A percentile compares a stretch with the other conserved stretches of the same genome.
phyloP scores from a whole-genome alignment of 1,139 yeast genomes.

The Saccharomyces pastorianus region DNA sequence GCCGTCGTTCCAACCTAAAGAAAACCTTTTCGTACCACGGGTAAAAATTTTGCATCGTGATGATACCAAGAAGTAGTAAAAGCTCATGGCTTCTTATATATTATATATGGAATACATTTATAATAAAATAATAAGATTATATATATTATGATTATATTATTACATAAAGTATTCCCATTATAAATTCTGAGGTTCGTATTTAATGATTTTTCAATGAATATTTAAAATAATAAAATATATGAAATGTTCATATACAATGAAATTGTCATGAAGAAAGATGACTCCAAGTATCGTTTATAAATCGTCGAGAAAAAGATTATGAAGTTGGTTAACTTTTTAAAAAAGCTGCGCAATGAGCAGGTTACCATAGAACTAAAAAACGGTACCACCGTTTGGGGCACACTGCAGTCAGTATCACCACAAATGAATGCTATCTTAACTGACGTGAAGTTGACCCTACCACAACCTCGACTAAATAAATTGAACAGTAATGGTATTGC shows the following conservation, averaged over 20 bases:
- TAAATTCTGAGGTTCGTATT: background rate
- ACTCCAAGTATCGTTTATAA: background rate
- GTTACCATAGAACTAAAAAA: slow-evolving; percentile 90
- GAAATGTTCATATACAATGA: background rate
- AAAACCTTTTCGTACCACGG: background rate
- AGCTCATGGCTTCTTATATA: background rate
- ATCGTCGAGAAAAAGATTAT: slow-evolving; percentile 25
- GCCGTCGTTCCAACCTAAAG: background rate
- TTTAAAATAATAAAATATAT: background rate
- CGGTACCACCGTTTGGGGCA: slow-evolving; percentile 67
- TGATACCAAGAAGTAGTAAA: background rate
- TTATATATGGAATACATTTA: background rate
- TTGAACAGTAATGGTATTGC: slow-evolving; percentile 12
- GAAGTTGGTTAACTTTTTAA: slow-evolving; percentile 67
- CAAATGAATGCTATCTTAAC: slow-evolving; percentile 85
- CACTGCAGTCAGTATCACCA: slow-evolving; percentile 76
- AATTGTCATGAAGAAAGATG: background rate
- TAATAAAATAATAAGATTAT: too few relatives aligned
- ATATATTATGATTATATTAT: too few relatives aligned
- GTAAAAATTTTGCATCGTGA: background rate
- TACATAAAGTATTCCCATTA: too few relatives aligned
- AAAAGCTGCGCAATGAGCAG: slow-evolving; percentile 80
- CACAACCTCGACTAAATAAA: slow-evolving; percentile 6
- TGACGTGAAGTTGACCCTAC: slow-evolving; percentile 48
- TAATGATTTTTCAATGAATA: background rate